These are phyloP conservation scores for Letharia columbiana DNA, from an alignment of 495 filamentous ascomycete species.

Conservation along the genomic window DNA sequence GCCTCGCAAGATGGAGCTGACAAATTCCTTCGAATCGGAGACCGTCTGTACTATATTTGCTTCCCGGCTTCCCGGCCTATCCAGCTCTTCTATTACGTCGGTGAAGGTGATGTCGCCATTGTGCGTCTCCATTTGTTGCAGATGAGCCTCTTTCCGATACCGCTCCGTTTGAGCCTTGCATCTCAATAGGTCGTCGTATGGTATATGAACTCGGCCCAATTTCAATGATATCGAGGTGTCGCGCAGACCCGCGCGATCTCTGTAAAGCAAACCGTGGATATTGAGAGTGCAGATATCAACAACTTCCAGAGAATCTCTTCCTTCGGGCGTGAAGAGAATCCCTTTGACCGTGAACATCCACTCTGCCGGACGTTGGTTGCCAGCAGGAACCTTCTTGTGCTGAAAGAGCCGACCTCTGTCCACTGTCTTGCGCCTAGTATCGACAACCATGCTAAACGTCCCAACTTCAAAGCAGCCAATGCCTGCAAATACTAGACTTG, in stretches of 20 bases:
- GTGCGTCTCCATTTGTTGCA: slow-evolving; percentile 33
- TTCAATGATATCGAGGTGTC: slow-evolving; percentile 88
- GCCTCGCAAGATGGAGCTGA: slow-evolving; percentile 79
- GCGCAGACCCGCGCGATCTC: slow-evolving; percentile 74
- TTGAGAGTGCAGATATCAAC: slow-evolving; percentile 83
- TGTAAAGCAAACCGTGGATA: slow-evolving; percentile 86
- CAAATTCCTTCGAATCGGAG: slow-evolving; percentile 87
- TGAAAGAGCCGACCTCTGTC: slow-evolving; percentile 86
- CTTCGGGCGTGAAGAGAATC: slow-evolving; percentile 78
- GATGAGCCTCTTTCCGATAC: slow-evolving; percentile 25
- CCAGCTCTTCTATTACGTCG: slow-evolving; percentile 71
- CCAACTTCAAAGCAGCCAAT: slow-evolving; percentile 81
- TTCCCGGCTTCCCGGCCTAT: slow-evolving; percentile 62
- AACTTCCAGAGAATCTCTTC: slow-evolving; percentile 76
- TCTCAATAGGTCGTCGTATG: slow-evolving; percentile 73
- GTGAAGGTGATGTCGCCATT: slow-evolving; percentile 56
- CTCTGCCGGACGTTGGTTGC: slow-evolving; percentile 75
- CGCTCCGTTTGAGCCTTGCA: slow-evolving; percentile 47
- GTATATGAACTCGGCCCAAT: slow-evolving; percentile 79
- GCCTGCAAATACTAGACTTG: slow-evolving; percentile 61
- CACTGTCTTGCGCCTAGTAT: slow-evolving; percentile 84
- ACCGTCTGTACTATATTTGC: slow-evolving; percentile 74
- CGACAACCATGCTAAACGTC: slow-evolving; percentile 73
- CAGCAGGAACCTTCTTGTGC: slow-evolving; percentile 61
- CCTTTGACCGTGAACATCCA: slow-evolving; percentile 85